A percentile compares a stretch with the other conserved stretches of the same genome.
Conservation (phyloP, 371 early-diverging fungal genomes). For the Entomophthora muscae region DNA sequence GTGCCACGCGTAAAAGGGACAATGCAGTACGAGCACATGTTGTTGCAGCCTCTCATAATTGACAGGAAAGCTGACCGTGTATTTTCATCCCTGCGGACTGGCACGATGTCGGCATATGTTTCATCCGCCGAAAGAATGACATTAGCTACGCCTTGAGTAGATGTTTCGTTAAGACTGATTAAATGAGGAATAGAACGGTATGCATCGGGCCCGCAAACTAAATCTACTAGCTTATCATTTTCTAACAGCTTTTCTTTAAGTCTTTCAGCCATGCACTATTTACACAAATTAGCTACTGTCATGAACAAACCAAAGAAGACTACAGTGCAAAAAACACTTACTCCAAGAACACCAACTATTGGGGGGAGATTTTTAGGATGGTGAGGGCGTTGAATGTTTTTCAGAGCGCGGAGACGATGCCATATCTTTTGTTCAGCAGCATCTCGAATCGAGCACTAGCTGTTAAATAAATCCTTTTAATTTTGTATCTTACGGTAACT, state of each 20-base stretch:
- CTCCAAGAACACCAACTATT: constrained; percentile 57
- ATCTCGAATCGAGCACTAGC: constrained; percentile 54
- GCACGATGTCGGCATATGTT: constrained; percentile 66
- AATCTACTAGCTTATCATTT: constrained; percentile 48
- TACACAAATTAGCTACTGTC: too few species aligned
- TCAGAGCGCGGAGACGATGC: constrained; percentile 37
- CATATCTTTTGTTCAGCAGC: constrained; percentile 61
- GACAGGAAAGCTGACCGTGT: constrained; percentile 44
- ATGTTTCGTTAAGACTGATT: constrained; percentile 37
- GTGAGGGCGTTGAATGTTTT: constrained; percentile 20
- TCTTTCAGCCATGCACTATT: constrained; percentile 56
- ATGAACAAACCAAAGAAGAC: too few species aligned
- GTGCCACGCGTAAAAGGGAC: constrained; percentile 54
- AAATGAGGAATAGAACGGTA: constrained; percentile 57
- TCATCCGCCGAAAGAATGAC: constrained; percentile 71
- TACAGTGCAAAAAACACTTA: too few species aligned
- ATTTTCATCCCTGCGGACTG: constrained; percentile 40
- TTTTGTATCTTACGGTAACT: constrained; percentile 29
- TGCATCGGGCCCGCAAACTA: constrained; percentile 67
- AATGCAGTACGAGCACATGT: constrained; percentile 69
- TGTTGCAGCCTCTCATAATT: constrained; percentile 69
- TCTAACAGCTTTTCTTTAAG: constrained; percentile 53
- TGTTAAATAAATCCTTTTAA: neutral
- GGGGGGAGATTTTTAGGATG: constrained; percentile 28
- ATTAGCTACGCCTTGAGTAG: constrained; percentile 52